phyloP scores from a whole-genome alignment of 2,329 filamentous ascomycete species.

The Fusarium vanettenii region DNA sequence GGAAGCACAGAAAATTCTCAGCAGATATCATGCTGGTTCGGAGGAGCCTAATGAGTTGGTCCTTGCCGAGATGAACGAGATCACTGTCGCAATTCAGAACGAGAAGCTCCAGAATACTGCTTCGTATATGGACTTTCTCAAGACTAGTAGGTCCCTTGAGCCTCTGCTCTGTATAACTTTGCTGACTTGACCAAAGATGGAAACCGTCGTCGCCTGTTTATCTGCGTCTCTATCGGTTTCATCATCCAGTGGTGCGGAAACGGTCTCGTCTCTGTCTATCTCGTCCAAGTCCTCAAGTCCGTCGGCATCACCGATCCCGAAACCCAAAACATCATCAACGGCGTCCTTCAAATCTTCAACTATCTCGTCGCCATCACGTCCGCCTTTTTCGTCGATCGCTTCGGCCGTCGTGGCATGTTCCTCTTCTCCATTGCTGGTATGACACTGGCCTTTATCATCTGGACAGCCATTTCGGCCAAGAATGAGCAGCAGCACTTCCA shows the following conservation, averaged over 20 bases:
- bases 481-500: slow-evolving; percentile 35
- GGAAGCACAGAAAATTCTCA: slow-evolving; percentile 47
- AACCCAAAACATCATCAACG: slow-evolving; percentile 55
- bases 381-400: slow-evolving; percentile 33
- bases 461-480: slow-evolving; percentile 46
- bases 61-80: neutral
- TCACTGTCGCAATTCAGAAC: neutral
- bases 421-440: slow-evolving; percentile 38
- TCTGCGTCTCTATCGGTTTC: slow-evolving; percentile 27
- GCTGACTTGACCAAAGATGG: slow-evolving; percentile 34
- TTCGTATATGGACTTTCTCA: slow-evolving; percentile 6
- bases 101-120: neutral
- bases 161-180: neutral
- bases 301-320: slow-evolving; percentile 52
- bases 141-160: neutral
- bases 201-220: slow-evolving; percentile 40
- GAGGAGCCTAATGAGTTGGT: neutral
- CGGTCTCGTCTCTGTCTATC: slow-evolving; percentile 51
- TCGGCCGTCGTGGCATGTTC: slow-evolving; percentile 14
- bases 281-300: slow-evolving; percentile 47
- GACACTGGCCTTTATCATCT: slow-evolving; percentile 46
- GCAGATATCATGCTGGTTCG: slow-evolving; percentile 14
- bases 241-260: slow-evolving; percentile 38
- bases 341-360: slow-evolving; percentile 49
- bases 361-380: slow-evolving; percentile 48